Evolutionary conservation across 2,329 filamentous ascomycete genomes (phyloP), one percentile per base, ranked within the genome.

Genomic region (Hymenoscyphus scutula): DNA sequence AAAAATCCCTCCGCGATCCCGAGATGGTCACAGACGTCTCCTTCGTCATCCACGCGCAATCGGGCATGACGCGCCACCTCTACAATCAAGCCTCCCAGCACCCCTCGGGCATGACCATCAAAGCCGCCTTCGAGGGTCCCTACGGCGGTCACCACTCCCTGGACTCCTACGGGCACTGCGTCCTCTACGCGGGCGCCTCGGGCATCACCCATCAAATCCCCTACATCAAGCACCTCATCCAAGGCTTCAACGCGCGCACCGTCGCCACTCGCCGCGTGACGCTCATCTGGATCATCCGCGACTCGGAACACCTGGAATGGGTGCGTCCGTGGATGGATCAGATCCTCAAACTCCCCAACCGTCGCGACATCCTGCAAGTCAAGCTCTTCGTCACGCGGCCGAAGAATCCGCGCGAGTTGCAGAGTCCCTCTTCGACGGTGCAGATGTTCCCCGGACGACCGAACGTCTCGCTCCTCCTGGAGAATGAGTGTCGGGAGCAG

Each of bases 121-220:
- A 63, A 56, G 92, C 91, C 37, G 86, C 90, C 62, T 86, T 96
- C 65, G 95, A 98, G 77, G 95, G 95, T 0, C 94, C 95, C 0
- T 98, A 98, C 74, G 89, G 86, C 4, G 89, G 88, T 51, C 89
- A 92, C 73, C 89, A 97, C 76, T 87, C 87, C 64, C 87, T 98
- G 67, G 88, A 92, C 76, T 97, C 93, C 7, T 98, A 97, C 76
- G 94, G 95, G 45, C 95, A 96, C 53, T 87, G 89, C 53, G 85
- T 99, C 66, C 88, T 99, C 62, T 92, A 97, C 73, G 93, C 94
- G 13, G 93, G 92, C 62, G 91, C 94, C 62, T 92, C 95, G 5
- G 95, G 95, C 65, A 98, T 99, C 77, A 97, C 94, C 0, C 94
- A 98, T 75, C 92, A 96, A 74, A 85, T 98, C 32, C 91, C 92